Conservation (phyloP, 345 rosid species). For the Clausena lansium region DNA sequence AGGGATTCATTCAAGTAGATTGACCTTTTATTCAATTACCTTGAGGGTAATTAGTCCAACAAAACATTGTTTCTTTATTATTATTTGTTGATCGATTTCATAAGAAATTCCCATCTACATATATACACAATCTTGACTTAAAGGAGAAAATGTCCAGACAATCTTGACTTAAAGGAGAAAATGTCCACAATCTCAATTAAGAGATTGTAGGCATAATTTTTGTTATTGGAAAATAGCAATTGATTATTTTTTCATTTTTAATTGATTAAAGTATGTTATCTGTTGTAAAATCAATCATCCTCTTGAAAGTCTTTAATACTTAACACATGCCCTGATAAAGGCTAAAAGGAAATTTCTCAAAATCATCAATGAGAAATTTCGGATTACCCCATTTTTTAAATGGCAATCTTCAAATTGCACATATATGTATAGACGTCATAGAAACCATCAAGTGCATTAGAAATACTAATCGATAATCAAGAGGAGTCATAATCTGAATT, state of each 20-base stretch:
- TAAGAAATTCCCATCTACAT: background rate
- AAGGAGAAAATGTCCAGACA: background rate
- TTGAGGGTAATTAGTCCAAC: background rate
- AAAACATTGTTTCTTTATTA: background rate
- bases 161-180: too few species aligned
- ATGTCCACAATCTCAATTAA: too few species aligned
- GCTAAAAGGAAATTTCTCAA: too few species aligned
- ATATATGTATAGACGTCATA: background rate
- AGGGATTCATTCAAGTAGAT: background rate
- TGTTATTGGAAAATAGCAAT: too few species aligned
- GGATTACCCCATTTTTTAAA: too few species aligned
- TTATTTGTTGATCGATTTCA: background rate
- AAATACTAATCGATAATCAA: background rate
- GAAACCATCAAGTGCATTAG: background rate
- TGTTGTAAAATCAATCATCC: too few species aligned
- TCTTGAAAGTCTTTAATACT: too few species aligned
- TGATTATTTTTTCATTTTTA: too few species aligned
- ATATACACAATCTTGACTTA: background rate
- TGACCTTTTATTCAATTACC: background rate
- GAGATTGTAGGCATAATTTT: too few species aligned
- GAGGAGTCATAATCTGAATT: background rate
- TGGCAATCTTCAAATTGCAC: background rate
- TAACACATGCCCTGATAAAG: too few species aligned
- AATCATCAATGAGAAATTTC: too few species aligned
- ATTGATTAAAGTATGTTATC: too few species aligned